Evolutionary conservation across 768 basidiomycete genomes (phyloP), one percentile per base, ranked within the genome.

Genomic region (Tulasnella sp.): DNA sequence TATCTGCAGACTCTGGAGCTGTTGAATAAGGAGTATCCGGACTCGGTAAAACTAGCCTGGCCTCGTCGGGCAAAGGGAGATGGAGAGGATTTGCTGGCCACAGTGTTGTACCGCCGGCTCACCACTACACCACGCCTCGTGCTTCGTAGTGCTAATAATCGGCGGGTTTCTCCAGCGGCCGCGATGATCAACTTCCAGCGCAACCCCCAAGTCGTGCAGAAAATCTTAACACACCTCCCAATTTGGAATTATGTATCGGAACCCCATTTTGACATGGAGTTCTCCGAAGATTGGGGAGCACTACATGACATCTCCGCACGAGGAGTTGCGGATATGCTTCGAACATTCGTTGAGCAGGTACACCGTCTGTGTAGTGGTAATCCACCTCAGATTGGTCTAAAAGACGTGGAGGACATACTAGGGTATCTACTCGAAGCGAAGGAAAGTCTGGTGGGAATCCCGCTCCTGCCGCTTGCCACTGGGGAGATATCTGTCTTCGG

Each of bases 401-500:
- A 40, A n/a, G 39, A 74, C 73, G 16, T 74, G 21, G 73, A 74
- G 12, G 39, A 46, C 31, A 46, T 76, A 9, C 38, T 76, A 3
- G 24, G 5, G 16, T 76, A 44, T 52, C 75, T 76, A n/a, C 24
- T 76, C 56, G 46, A 39, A 56, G 75, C 40, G 4, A 34, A 76
- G 24, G n/a, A 44, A 16, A 38, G 38, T 76, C n/a, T 76, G 75
- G 56, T 44, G 12, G 56, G 56, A 24, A 42, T 76, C 31, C 27
- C 75, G 75, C 27, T 76, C 6, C 48, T 76, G 24, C 75, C 42
- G 34, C 44, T 76, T 52, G 48, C 36, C 24, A 76, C 58, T 52
- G 75, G 75, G 3, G 18, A 5, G 27, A 14, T 76, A 36, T 16
- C 38, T 12, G 31, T n/a, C 8, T 76, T 76, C 36, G 42, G 31